Percentiles rank a stretch among this genome's conserved stretches.
phyloP scores from a whole-genome alignment of 768 basidiomycete genomes.

The Psilocybe subaeruginosa region DNA sequence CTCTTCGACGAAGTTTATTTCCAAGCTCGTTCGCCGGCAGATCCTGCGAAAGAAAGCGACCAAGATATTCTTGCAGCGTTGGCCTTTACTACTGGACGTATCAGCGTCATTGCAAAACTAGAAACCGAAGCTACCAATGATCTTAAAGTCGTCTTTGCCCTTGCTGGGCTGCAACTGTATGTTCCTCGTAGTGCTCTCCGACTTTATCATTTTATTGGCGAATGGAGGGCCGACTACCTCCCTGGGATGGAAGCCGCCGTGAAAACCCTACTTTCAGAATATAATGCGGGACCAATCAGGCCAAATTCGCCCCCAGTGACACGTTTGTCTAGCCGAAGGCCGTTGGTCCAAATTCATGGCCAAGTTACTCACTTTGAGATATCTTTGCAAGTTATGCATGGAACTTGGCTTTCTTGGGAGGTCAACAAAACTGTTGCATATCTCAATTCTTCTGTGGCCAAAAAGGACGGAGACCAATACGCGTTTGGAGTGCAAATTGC shows the following conservation, averaged over 20 bases:
- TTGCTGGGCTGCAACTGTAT: slow-evolving; percentile 51
- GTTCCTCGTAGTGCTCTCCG: slow-evolving; percentile 84
- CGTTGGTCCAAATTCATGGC: slow-evolving; percentile 53
- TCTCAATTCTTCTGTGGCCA: slow-evolving; percentile 39
- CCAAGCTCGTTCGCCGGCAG: slow-evolving; percentile 57
- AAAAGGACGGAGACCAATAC: slow-evolving; percentile 34
- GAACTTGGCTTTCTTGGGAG: slow-evolving; percentile 85
- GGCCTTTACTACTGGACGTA: slow-evolving; percentile 44
- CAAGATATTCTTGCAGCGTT: slow-evolving; percentile 68
- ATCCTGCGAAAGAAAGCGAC: slow-evolving; percentile 38
- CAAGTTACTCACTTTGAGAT: slow-evolving; percentile 55
- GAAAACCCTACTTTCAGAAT: slow-evolving; percentile 65
- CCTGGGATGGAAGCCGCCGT: slow-evolving; percentile 73
- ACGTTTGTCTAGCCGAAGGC: slow-evolving; percentile 24
- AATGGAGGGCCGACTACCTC: slow-evolving; percentile 82
- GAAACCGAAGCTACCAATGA: slow-evolving; percentile 43
- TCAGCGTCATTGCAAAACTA: slow-evolving; percentile 49
- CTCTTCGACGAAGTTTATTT: slow-evolving; percentile 56
- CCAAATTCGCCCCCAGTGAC: slow-evolving; percentile 35
- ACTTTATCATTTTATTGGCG: slow-evolving; percentile 76
- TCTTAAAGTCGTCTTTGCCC: slow-evolving; percentile 44
- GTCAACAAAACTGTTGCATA: slow-evolving; percentile 53
- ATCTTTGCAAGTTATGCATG: slow-evolving; percentile 83
- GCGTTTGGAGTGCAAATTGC: slow-evolving; percentile 68
- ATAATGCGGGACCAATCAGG: slow-evolving; percentile 45